Percentiles rank a stretch among this genome's conserved stretches.
Evolutionary conservation across 768 basidiomycete species (phyloP).

Genomic region (Boletales sp.): DNA sequence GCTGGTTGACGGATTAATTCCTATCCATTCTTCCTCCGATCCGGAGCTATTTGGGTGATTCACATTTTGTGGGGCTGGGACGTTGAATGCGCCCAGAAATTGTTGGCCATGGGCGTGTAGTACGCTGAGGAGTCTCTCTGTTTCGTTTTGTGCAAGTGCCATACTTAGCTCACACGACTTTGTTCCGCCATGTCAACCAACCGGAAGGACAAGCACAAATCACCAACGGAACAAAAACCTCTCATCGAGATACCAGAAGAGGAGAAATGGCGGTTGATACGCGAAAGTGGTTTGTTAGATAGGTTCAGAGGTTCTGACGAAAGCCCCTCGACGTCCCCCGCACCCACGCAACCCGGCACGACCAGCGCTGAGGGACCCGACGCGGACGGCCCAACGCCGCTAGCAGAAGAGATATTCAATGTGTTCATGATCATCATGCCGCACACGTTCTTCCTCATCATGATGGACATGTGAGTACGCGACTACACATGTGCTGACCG

Average conservation of each 20-base stretch:
- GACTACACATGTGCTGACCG: neutral
- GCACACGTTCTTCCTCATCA: constrained; percentile 65
- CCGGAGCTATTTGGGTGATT: constrained; percentile 11
- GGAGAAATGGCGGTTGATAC: constrained; percentile 76
- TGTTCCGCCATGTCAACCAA: constrained; percentile 26
- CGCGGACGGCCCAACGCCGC: constrained; percentile 31
- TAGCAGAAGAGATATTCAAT: constrained; percentile 70
- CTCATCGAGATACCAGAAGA: constrained; percentile 60
- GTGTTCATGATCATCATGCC: constrained; percentile 65
- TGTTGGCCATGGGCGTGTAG: constrained; percentile 45
- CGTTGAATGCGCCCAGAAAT: constrained; percentile 42
- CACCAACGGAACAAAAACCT: constrained; percentile 12
- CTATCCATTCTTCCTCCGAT: constrained; percentile 41
- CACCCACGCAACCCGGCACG: neutral
- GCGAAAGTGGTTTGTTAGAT: constrained; percentile 58
- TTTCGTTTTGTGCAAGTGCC: constrained; percentile 17
- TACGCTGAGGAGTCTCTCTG: constrained; percentile 34
- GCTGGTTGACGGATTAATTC: constrained; percentile 23
- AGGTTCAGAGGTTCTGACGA: constrained; percentile 23
- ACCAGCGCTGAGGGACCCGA: constrained; percentile 24
- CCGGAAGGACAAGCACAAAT: constrained; percentile 17
- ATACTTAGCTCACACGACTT: neutral
- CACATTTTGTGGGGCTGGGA: constrained; percentile 18
- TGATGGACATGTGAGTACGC: constrained; percentile 79
- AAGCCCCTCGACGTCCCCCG: neutral